These are phyloP conservation scores for Arabidopsis lyrata DNA, from an alignment of 441 rosid genomes.

Conservation along the genomic window DNA sequence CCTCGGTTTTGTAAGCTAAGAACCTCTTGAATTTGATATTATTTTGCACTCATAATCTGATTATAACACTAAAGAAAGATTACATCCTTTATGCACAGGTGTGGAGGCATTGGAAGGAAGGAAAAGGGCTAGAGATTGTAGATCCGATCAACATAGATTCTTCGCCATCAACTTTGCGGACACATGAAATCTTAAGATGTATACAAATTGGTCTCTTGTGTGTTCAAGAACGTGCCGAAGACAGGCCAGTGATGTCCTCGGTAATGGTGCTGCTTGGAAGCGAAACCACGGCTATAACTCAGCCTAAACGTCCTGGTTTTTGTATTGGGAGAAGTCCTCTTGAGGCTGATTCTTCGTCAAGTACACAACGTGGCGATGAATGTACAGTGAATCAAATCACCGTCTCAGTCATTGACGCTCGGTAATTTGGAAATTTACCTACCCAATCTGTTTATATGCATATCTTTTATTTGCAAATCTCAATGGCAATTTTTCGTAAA, in stretches of 20 bases:
- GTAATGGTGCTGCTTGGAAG: constrained; percentile 52
- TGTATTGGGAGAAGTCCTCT: background rate
- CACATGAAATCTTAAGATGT: constrained; percentile 17
- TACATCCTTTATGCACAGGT: background rate
- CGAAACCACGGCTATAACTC: constrained; percentile 10
- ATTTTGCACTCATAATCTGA: no score
- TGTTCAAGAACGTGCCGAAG: constrained; percentile 49
- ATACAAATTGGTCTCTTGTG: constrained; percentile 52
- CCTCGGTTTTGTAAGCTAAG: no score
- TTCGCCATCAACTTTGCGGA: background rate
- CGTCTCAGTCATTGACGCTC: background rate
- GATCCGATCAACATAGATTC: constrained; percentile 12
- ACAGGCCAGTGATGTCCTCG: constrained; percentile 49
- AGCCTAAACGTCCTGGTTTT: background rate
- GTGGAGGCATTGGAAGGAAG: background rate
- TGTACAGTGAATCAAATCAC: background rate
- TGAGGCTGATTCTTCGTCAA: background rate
- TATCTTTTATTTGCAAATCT: no score
- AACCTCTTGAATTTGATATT: no score
- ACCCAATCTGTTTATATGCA: background rate
- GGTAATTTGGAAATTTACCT: background rate
- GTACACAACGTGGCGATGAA: background rate
- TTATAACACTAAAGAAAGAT: no score
- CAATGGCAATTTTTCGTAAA: no score
- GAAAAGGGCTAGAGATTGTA: background rate